Conservation (phyloP, 2,329 filamentous ascomycete species). For the Tolypocladium sp. region DNA sequence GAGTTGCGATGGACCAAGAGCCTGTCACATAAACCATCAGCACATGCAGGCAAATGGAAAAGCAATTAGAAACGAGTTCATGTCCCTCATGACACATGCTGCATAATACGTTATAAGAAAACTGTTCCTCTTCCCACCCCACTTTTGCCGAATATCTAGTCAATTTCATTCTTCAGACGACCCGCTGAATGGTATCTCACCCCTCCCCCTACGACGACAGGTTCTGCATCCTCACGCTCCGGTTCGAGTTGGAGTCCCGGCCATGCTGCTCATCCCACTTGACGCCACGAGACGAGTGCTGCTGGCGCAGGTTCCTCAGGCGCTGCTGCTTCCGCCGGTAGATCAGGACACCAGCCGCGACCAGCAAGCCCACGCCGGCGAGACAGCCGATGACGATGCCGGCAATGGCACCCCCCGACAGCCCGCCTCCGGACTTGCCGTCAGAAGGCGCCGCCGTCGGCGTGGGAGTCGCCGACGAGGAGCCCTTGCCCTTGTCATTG, state of each 20-base stretch:
- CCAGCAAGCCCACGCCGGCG: slow-evolving; percentile 50
- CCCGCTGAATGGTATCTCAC: background rate
- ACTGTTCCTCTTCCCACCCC: too few relatives aligned
- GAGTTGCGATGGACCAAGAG: background rate
- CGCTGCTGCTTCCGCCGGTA: slow-evolving; percentile 21
- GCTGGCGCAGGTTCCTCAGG: slow-evolving; percentile 11
- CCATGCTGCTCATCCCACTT: slow-evolving; percentile 12
- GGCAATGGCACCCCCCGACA: slow-evolving; percentile 64
- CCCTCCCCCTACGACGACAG: background rate
- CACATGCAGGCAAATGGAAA: background rate
- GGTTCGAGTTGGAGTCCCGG: slow-evolving; percentile 9
- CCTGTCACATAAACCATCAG: background rate
- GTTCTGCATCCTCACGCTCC: slow-evolving; percentile 11
- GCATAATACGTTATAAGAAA: background rate
- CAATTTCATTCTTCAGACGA: background rate
- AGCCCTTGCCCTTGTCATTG: slow-evolving; percentile 7
- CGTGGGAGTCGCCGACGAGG: slow-evolving; percentile 4
- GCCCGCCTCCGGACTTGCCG: slow-evolving; percentile 16
- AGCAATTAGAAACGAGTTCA: background rate
- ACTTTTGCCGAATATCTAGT: too few relatives aligned
- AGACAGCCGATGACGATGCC: slow-evolving; percentile 66
- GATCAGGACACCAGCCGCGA: slow-evolving; percentile 51
- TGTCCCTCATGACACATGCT: background rate
- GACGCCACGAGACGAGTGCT: slow-evolving; percentile 13
- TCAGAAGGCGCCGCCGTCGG: slow-evolving; percentile 12